Conservation (phyloP, 805 yeast genomes). For the Schizosaccharomyces pombe region DNA sequence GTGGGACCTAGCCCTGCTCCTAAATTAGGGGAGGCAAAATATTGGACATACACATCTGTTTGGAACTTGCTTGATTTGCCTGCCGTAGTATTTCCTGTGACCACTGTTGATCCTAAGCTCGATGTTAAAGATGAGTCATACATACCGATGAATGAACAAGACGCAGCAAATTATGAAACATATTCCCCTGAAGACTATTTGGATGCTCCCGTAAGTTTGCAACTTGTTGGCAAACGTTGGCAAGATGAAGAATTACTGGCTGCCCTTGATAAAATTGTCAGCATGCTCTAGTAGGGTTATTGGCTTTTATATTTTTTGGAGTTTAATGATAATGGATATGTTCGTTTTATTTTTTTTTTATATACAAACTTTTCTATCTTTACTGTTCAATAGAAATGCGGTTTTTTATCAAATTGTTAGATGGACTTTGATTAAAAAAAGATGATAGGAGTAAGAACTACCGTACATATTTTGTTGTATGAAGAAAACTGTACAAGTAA, state of each 20-base stretch:
- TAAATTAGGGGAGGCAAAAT: constrained; percentile 33
- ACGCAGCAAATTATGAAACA: constrained; percentile 14
- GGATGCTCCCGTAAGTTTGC: constrained; percentile 34
- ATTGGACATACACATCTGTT: constrained; percentile 56
- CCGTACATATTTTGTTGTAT: too few species aligned
- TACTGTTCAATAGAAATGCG: too few species aligned
- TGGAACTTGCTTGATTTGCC: constrained; percentile 12
- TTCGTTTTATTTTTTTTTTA: too few species aligned
- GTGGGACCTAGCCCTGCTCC: constrained; percentile 38
- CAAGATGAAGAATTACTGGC: constrained; percentile 35
- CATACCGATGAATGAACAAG: constrained; percentile 7
- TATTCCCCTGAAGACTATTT: constrained; percentile 26
- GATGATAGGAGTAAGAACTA: too few species aligned
- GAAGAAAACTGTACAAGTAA: too few species aligned
- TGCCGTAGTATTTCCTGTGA: constrained; percentile 19
- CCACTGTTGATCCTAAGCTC: constrained; percentile 19
- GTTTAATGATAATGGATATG: background rate
- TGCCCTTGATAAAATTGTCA: constrained; percentile 10
- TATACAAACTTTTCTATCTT: too few species aligned
- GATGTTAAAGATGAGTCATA: constrained; percentile 9
- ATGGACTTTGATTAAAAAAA: too few species aligned
- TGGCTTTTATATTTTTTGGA: background rate
- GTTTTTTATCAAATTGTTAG: too few species aligned
- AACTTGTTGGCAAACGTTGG: constrained; percentile 29
- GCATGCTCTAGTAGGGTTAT: constrained; percentile 7